Percentiles rank a stretch among this genome's conserved stretches.
Evolutionary conservation across 352 stramenopile genomes (phyloP).

Genomic region (Nothophytophthora sp.): DNA sequence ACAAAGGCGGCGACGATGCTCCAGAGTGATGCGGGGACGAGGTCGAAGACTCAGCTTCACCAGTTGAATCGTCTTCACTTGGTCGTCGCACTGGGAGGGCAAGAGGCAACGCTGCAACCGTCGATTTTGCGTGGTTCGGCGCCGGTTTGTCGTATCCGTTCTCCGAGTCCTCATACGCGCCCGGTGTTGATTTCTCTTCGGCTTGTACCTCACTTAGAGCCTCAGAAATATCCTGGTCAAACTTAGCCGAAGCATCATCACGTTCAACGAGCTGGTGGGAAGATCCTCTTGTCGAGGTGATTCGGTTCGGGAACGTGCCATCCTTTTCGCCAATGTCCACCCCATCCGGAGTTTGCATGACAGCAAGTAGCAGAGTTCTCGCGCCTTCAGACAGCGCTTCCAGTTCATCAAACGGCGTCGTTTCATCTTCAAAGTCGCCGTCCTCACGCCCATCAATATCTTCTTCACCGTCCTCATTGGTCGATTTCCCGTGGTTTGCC

Average conservation of each 20-base stretch:
- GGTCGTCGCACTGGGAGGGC: slow-evolving; percentile 13
- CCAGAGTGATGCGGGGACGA: slow-evolving; percentile 11
- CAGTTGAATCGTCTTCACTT: slow-evolving; percentile 19
- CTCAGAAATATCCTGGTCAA: slow-evolving; percentile 40
- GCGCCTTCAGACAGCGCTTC: slow-evolving; percentile 86
- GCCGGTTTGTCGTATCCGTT: slow-evolving; percentile 22
- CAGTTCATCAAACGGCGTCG: slow-evolving; percentile 83
- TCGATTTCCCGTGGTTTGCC: slow-evolving; percentile 21
- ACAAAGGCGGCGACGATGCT: too few species aligned
- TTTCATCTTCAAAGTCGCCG: slow-evolving; percentile 82
- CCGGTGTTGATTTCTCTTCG: slow-evolving; percentile 12
- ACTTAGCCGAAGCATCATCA: slow-evolving; percentile 26
- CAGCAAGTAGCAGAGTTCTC: slow-evolving; percentile 78
- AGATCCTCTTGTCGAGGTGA: slow-evolving; percentile 32
- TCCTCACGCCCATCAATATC: slow-evolving; percentile 59
- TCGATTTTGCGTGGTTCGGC: slow-evolving; percentile 16
- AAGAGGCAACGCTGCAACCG: slow-evolving; percentile 3
- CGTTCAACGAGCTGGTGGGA: slow-evolving; percentile 24
- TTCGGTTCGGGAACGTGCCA: slow-evolving; percentile 38
- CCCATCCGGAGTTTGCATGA: slow-evolving; percentile 88
- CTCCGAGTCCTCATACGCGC: slow-evolving; percentile 14
- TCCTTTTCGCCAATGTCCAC: slow-evolving; percentile 75
- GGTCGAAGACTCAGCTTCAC: slow-evolving; percentile 12
- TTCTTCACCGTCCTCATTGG: slow-evolving; percentile 23
- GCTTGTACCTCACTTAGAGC: slow-evolving; percentile 23